Evolutionary conservation across 176 grass and related monocot species (phyloP).

Genomic region (Alloteropsis semialata): DNA sequence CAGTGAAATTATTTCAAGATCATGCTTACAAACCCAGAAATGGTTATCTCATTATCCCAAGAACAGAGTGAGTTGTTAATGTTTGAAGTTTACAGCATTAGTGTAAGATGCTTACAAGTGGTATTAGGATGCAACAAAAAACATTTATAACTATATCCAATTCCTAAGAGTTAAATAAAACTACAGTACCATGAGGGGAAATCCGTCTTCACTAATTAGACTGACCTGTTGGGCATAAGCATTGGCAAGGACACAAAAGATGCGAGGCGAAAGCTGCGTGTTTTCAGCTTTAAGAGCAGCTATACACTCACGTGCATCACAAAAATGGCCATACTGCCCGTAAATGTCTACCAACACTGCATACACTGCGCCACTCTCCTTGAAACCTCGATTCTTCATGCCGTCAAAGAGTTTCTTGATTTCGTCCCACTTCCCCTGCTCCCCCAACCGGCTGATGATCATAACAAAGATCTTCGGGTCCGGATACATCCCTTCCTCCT

Average conservation of each 20-base stretch:
- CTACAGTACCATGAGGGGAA: neutral
- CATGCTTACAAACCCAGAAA: neutral
- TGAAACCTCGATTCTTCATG: conserved; percentile 61
- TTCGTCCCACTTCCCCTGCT: conserved; percentile 85
- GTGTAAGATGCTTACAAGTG: neutral
- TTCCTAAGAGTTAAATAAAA: neutral
- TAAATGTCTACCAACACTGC: conserved; percentile 92
- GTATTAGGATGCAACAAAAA: neutral
- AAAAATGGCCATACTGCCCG: conserved; percentile 71
- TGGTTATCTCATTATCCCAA: neutral
- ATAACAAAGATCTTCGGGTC: conserved; percentile 76
- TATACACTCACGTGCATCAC: conserved; percentile 58
- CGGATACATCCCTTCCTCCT: conserved; percentile 67
- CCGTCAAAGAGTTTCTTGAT: conserved; percentile 66
- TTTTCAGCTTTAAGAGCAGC: conserved; percentile 75
- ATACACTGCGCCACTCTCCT: conserved; percentile 67
- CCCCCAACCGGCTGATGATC: conserved; percentile 74
- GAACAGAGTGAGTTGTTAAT: neutral
- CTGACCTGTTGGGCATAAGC: conserved; percentile 71
- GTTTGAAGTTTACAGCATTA: neutral
- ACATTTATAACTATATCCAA: neutral
- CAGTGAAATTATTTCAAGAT: neutral
- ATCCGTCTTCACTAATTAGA: neutral
- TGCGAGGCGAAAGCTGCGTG: conserved; percentile 49
- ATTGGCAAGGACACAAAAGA: conserved; percentile 79